A percentile compares a stretch with the other conserved stretches of the same genome.
Conservation (phyloP, 106 monocot genomes). For the Vanilla planifolia region DNA sequence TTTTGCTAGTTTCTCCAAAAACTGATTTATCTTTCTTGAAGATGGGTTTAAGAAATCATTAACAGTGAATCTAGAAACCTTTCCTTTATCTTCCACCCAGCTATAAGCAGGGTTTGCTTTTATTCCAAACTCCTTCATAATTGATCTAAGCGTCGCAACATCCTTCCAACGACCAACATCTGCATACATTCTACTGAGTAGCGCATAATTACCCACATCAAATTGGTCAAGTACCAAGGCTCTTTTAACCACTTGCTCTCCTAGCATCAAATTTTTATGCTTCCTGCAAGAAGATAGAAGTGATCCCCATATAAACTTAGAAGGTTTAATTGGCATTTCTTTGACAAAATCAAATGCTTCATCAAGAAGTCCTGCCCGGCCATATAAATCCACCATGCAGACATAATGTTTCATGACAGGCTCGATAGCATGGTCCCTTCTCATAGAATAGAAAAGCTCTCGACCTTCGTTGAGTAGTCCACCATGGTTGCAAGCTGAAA, state of each 20-base stretch:
- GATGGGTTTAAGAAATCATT: slow-evolving; percentile 14
- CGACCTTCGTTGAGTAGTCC: slow-evolving; percentile 35
- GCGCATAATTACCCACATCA: slow-evolving; percentile 30
- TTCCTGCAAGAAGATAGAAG: slow-evolving; percentile 46
- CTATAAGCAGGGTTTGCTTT: slow-evolving; percentile 26
- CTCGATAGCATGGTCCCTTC: slow-evolving; percentile 14
- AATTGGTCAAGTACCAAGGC: slow-evolving; percentile 28
- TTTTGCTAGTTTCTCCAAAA: slow-evolving; percentile 7
- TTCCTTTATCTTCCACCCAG: slow-evolving; percentile 42
- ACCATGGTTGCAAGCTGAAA: slow-evolving; percentile 44
- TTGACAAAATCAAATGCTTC: slow-evolving; percentile 30
- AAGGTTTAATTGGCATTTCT: slow-evolving; percentile 27
- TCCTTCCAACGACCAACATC: slow-evolving; percentile 26
- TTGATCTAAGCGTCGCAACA: slow-evolving; percentile 25
- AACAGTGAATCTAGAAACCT: slow-evolving; percentile 25
- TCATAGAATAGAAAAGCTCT: slow-evolving; percentile 28
- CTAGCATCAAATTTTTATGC: slow-evolving; percentile 31
- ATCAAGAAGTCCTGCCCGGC: slow-evolving; percentile 25
- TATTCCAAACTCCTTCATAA: slow-evolving; percentile 33
- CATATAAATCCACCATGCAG: slow-evolving; percentile 48
- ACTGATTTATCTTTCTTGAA: slow-evolving; percentile 17
- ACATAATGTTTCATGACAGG: slow-evolving; percentile 39
- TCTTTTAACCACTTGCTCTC: slow-evolving; percentile 28
- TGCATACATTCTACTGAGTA: slow-evolving; percentile 30
- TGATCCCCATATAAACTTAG: slow-evolving; percentile 34